These are phyloP conservation scores for Cyberlindnera xishuangbannaensis DNA, from an alignment of 805 yeast genomes.

Conservation along the genomic window DNA sequence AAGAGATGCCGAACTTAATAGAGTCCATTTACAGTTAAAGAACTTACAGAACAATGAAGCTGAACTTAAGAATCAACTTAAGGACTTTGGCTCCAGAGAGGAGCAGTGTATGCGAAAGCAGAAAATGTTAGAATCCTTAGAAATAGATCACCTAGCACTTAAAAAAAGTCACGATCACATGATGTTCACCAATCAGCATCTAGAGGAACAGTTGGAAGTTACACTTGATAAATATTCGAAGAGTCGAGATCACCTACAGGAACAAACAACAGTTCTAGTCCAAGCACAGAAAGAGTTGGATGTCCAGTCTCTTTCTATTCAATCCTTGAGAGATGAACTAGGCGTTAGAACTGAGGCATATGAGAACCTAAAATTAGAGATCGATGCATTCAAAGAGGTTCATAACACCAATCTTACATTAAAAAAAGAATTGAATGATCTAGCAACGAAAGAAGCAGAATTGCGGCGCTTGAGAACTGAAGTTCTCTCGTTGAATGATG, in stretches of 20 bases:
- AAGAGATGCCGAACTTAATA: background rate
- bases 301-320: background rate
- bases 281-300: constrained; percentile 2
- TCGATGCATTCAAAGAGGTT: background rate
- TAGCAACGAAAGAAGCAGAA: no score
- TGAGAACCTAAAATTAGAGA: background rate
- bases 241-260: constrained; percentile 4
- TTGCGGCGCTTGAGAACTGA: no score
- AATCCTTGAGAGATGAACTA: background rate
- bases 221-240: constrained; percentile 1
- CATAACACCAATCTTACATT: background rate
- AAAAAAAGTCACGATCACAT: constrained; percentile 2
- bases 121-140: constrained; percentile 5
- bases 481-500: no score
- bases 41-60: background rate
- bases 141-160: constrained; percentile 5
- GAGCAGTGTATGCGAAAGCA: background rate
- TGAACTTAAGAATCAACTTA: background rate
- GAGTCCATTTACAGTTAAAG: background rate
- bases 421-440: background rate
- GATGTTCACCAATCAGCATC: constrained; percentile 3
- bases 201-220: constrained; percentile 1
- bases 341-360: no score
- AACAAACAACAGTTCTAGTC: constrained; percentile 3
- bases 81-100: no score